Evolutionary conservation across 2,329 filamentous ascomycete genomes (phyloP).

Genomic region (Zasmidium cellare): DNA sequence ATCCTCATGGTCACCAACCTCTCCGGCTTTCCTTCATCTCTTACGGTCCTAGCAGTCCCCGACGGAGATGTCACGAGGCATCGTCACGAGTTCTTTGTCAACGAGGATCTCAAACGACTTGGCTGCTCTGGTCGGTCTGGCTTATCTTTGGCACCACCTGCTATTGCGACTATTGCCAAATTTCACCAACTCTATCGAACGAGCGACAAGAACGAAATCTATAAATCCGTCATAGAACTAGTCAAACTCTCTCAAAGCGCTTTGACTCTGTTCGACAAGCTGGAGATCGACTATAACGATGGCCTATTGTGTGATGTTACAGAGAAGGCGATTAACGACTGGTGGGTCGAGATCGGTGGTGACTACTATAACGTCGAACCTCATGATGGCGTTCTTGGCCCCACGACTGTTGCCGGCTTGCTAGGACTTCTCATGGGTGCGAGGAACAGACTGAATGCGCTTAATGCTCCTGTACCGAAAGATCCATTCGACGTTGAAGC

Average conservation of each 20-base stretch:
- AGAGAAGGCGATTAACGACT: slow-evolving; percentile 84
- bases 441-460: slow-evolving; percentile 82
- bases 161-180: slow-evolving; percentile 80
- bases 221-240: slow-evolving; percentile 78
- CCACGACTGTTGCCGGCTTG: slow-evolving; percentile 84
- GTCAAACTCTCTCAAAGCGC: slow-evolving; percentile 91
- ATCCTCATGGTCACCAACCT: slow-evolving; percentile 93
- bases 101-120: slow-evolving; percentile 88
- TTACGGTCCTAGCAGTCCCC: slow-evolving; percentile 89
- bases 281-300: slow-evolving; percentile 87
- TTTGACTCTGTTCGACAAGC: slow-evolving; percentile 80
- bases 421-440: slow-evolving; percentile 87
- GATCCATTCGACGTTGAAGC: slow-evolving; percentile 84
- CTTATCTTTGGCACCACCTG: slow-evolving; percentile 75
- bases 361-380: slow-evolving; percentile 93
- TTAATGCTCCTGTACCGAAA: slow-evolving; percentile 80
- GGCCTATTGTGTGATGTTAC: slow-evolving; percentile 91
- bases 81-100: slow-evolving; percentile 83
- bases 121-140: slow-evolving; percentile 89
- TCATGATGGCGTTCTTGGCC: slow-evolving; percentile 86
- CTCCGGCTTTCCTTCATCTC: slow-evolving; percentile 83
- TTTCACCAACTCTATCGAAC: slow-evolving; percentile 89
- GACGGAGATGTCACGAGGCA: slow-evolving; percentile 81
- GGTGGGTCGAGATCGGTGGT: slow-evolving; percentile 92
- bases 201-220: slow-evolving; percentile 76